Evolutionary conservation across 805 yeast genomes (phyloP).

Genomic region (Candida tibetensis): DNA sequence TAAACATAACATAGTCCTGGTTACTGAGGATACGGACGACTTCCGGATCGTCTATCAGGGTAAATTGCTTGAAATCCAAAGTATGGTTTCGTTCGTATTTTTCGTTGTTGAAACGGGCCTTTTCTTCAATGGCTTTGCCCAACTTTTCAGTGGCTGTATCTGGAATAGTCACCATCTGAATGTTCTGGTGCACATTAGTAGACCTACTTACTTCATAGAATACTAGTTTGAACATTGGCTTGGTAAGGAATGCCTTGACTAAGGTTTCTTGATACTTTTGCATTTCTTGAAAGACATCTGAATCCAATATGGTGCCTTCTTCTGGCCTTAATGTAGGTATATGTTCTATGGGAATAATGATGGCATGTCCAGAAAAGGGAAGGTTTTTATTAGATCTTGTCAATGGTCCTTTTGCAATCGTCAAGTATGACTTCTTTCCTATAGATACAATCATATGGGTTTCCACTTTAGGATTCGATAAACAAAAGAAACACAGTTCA

Average conservation of each 20-base stretch:
- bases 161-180: constrained; percentile 73
- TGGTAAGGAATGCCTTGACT: constrained; percentile 44
- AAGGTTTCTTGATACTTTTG: constrained; percentile 46
- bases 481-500: constrained; percentile 73
- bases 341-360: constrained; percentile 78
- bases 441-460: constrained; percentile 79
- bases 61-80: constrained; percentile 40
- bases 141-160: constrained; percentile 42
- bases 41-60: constrained; percentile 17
- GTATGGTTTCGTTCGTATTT: constrained; percentile 41
- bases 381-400: constrained; percentile 47
- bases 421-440: constrained; percentile 61
- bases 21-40: constrained; percentile 22
- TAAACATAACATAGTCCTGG: constrained; percentile 38
- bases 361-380: constrained; percentile 75
- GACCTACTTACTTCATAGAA: constrained; percentile 68
- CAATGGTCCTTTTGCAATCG: constrained; percentile 85
- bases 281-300: constrained; percentile 41
- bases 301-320: constrained; percentile 45
- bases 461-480: constrained; percentile 74
- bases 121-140: constrained; percentile 45
- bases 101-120: constrained; percentile 43
- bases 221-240: constrained; percentile 48
- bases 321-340: constrained; percentile 39
- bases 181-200: constrained; percentile 69